Evolutionary conservation across 176 grass and related monocot species (phyloP).

Genomic region (Pharus latifolius): DNA sequence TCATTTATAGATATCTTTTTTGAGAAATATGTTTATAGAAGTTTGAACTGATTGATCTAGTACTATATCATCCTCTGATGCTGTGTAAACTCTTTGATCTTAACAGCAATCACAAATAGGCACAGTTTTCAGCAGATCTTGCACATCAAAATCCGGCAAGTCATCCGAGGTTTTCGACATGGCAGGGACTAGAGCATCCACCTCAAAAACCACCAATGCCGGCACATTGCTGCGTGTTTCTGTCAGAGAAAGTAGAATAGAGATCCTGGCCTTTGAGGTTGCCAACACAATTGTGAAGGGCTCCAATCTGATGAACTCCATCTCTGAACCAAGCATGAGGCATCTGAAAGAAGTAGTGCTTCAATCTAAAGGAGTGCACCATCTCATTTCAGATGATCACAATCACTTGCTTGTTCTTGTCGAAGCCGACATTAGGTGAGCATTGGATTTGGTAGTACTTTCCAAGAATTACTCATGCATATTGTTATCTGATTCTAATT

Average conservation of each 20-base stretch:
- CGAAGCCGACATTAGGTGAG: constrained; percentile 46
- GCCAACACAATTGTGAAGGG: constrained; percentile 65
- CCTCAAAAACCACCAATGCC: not conserved
- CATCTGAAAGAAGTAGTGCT: constrained; percentile 36
- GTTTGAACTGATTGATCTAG: not conserved
- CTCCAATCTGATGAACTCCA: constrained; percentile 38
- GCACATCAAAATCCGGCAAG: constrained; percentile 1
- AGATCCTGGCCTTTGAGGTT: constrained; percentile 56
- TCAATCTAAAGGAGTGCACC: constrained; percentile 28
- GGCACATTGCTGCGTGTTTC: not conserved
- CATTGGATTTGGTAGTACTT: not conserved
- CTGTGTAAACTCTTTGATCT: not conserved
- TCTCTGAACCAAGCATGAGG: constrained; percentile 37
- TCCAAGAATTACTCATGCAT: constrained; percentile 5
- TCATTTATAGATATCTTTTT: not conserved
- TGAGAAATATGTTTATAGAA: not conserved
- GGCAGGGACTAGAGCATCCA: not conserved
- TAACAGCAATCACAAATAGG: constrained; percentile 20
- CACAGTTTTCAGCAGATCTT: constrained; percentile 1
- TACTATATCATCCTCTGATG: not conserved
- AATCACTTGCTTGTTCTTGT: constrained; percentile 29
- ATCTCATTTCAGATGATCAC: constrained; percentile 43
- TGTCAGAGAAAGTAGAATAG: constrained; percentile 24
- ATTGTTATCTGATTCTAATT: constrained; percentile 10
- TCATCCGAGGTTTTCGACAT: constrained; percentile 13